Base-by-base conservation (phyloP, 768 basidiomycete species). In the Rhizopogon sp. region DNA sequence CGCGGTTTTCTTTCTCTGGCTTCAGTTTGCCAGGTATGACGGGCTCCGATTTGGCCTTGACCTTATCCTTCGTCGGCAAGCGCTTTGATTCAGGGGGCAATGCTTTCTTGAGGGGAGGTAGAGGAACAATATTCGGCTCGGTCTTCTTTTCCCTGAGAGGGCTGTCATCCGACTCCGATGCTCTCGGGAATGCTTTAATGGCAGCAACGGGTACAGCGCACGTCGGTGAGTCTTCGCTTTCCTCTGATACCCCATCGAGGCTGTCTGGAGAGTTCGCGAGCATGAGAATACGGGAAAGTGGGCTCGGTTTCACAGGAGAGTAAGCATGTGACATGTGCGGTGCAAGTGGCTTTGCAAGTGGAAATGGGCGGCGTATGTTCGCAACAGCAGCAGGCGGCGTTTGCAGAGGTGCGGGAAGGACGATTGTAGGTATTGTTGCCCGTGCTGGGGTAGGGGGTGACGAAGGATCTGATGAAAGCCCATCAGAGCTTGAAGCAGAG, bases 271-370 rank as follows among this genome's bases (percentile, higher is more conserved):
- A 88, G 57, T 85, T 74, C 3, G 76, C 78, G 42, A 91, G 74
- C 83, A 85, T 81, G 22, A 91, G 75, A 52, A 92, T 90, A 10
- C 89, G 80, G 56, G 87, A 90, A 33, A 93, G 75, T 2, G 90
- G 90, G 58, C 88, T 90, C 0, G 90, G 90, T 66, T 83, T 85
- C 2, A 75, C 84, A 29, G 90, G 90, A 0, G 90, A 91, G 58
- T 92, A 93, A 0, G 89, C 88, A 58, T 93, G 90, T 4, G 80
- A 76, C 84, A 89, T 88, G 53, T 78, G 82, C 52, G 76, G 70
- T 2, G 81, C 84, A 47, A 85, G 72, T 10, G 89, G 87, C 62
- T 88, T 90, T 2, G 87, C 86, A 43, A 85, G 72, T 0, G 87
- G 87, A 71, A 87, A 89, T 1, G 80, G 75, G n/a, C 67, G 75